phyloP scores from a whole-genome alignment of 2,329 filamentous ascomycete species.

The Verticillium albo-atrum region DNA sequence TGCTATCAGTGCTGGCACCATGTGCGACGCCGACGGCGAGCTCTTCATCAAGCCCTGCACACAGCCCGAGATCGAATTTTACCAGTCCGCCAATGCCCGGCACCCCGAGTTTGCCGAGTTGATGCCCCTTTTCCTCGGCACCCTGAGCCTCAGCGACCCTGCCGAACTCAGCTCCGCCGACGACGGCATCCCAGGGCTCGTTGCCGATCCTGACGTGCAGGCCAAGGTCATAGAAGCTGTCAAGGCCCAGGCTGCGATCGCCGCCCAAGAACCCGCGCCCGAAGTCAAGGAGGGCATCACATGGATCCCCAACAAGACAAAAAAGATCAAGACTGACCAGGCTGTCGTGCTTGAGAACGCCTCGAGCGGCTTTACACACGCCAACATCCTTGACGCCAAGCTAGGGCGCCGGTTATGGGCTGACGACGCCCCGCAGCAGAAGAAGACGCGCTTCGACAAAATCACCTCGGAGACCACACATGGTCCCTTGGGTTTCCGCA shows the following conservation, averaged over 20 bases:
- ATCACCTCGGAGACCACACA: constrained; percentile 57
- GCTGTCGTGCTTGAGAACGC: constrained; percentile 85
- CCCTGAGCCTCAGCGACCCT: constrained; percentile 62
- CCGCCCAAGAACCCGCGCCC: not conserved
- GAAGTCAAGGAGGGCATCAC: constrained; percentile 15
- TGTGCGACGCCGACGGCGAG: constrained; percentile 76
- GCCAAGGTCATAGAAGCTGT: constrained; percentile 28
- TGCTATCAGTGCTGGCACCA: constrained; percentile 72
- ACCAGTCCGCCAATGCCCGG: constrained; percentile 62
- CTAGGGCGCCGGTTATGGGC: constrained; percentile 84
- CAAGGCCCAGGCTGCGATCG: constrained; percentile 17
- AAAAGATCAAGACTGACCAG: constrained; percentile 68
- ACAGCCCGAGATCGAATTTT: constrained; percentile 80
- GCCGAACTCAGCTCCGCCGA: constrained; percentile 42
- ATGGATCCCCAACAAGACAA: constrained; percentile 46
- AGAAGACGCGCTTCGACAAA: constrained; percentile 56
- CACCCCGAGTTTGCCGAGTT: constrained; percentile 73
- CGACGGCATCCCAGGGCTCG: constrained; percentile 39
- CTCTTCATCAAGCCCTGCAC: constrained; percentile 95
- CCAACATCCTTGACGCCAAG: constrained; percentile 93
- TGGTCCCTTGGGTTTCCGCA: constrained; percentile 54
- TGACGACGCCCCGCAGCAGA: constrained; percentile 59
- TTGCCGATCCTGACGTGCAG: constrained; percentile 31
- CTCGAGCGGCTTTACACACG: constrained; percentile 71
- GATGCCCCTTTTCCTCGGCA: constrained; percentile 84